Percentiles rank a stretch among this genome's conserved stretches.
phyloP scores from a whole-genome alignment of 2,329 filamentous ascomycete species.

The Polytolypa hystricis region DNA sequence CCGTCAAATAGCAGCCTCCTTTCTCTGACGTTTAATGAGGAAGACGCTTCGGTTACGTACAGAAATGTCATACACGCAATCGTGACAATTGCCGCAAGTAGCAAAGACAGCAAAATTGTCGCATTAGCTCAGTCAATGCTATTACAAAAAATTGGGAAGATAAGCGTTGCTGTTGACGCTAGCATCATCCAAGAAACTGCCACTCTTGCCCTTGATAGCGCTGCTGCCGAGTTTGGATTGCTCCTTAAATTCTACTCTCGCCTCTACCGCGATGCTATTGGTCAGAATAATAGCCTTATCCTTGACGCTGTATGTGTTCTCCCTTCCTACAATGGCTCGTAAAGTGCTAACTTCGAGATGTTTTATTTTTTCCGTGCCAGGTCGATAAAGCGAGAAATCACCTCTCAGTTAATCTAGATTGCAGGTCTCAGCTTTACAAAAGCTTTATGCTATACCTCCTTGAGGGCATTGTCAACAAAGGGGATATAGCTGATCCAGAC shows the following conservation, averaged over 20 bases:
- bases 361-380: slow-evolving; percentile 29
- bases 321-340: not conserved
- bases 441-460: slow-evolving; percentile 77
- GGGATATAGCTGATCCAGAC: slow-evolving; percentile 66
- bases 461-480: slow-evolving; percentile 79
- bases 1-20: slow-evolving; percentile 34
- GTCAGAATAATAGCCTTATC: slow-evolving; percentile 55
- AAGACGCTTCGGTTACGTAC: slow-evolving; percentile 67
- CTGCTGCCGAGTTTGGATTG: slow-evolving; percentile 70
- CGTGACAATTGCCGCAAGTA: slow-evolving; percentile 72
- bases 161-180: slow-evolving; percentile 68
- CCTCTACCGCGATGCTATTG: slow-evolving; percentile 60
- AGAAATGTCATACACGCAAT: slow-evolving; percentile 91
- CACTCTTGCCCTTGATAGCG: slow-evolving; percentile 63
- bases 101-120: slow-evolving; percentile 81
- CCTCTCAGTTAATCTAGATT: slow-evolving; percentile 58
- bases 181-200: slow-evolving; percentile 78
- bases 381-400: slow-evolving; percentile 68
- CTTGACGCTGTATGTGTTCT: slow-evolving; percentile 54
- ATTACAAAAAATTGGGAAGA: slow-evolving; percentile 84
- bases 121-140: slow-evolving; percentile 91
- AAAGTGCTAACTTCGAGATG: slow-evolving; percentile 6
- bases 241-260: slow-evolving; percentile 74
- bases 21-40: slow-evolving; percentile 64
- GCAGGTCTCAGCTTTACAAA: slow-evolving; percentile 63